Conservation (phyloP, 2,329 filamentous ascomycete species). For the Aspergillus cejpii region DNA sequence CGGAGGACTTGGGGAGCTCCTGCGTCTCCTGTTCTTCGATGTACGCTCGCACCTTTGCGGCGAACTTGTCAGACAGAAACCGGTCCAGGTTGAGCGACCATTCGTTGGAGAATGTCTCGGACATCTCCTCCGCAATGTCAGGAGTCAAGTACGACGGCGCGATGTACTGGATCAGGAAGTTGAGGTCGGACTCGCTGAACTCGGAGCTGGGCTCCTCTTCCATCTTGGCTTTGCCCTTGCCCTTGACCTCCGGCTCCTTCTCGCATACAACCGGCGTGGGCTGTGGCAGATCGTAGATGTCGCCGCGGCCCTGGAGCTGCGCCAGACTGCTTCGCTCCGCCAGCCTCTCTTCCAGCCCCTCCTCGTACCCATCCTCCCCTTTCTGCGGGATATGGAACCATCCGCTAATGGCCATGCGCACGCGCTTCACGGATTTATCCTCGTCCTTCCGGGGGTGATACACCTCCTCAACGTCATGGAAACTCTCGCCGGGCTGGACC, state of each 20-base stretch:
- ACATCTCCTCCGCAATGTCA: slow-evolving; percentile 77
- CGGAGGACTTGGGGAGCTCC: slow-evolving; percentile 39
- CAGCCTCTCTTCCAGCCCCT: slow-evolving; percentile 80
- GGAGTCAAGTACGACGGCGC: slow-evolving; percentile 85
- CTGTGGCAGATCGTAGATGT: slow-evolving; percentile 78
- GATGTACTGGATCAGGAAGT: slow-evolving; percentile 86
- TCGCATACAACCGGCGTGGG: slow-evolving; percentile 49
- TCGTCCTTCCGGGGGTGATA: slow-evolving; percentile 61
- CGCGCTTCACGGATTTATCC: slow-evolving; percentile 54
- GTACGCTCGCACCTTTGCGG: slow-evolving; percentile 61
- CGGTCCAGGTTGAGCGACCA: slow-evolving; percentile 76
- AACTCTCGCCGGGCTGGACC: slow-evolving; percentile 96
- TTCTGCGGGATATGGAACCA: slow-evolving; percentile 98
- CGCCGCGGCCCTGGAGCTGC: slow-evolving; percentile 85
- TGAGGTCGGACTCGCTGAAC: slow-evolving; percentile 72
- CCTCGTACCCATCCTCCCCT: slow-evolving; percentile 84
- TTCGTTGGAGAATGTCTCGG: slow-evolving; percentile 70
- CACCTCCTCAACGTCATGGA: slow-evolving; percentile 97
- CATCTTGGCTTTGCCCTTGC: slow-evolving; percentile 34
- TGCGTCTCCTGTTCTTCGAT: slow-evolving; percentile 59
- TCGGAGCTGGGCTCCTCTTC: slow-evolving; percentile 48
- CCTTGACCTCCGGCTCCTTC: slow-evolving; percentile 34
- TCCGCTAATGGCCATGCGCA: slow-evolving; percentile 96
- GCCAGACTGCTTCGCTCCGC: slow-evolving; percentile 85
- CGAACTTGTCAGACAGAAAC: slow-evolving; percentile 73